Evolutionary conservation across 2,329 filamentous ascomycete genomes (phyloP), one percentile per base, ranked within the genome.

Genomic region (Botrytis paeoniae): DNA sequence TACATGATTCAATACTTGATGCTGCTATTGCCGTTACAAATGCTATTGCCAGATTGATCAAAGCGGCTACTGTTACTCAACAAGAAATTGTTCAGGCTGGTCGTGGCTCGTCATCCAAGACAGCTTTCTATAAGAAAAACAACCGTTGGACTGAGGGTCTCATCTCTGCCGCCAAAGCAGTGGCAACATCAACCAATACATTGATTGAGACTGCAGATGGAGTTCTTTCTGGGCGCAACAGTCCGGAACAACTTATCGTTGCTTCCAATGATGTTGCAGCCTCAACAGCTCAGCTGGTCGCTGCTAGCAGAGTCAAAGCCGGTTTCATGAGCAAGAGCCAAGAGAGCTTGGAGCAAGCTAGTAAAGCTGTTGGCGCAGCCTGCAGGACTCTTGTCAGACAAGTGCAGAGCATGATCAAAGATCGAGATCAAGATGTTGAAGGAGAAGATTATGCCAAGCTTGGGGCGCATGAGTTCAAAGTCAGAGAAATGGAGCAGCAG

Each of bases 91-190:
- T 99, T 61, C 91, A 94, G 76, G 94, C 97, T 75, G 96, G 96
- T 12, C 91, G 93, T 32, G 96, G 96, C 51, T 92, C 91, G 39
- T 93, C 93, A 69, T 97, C 94, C 62, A 89, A 91, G 73, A 97
- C 95, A 2, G 94, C 95, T 37, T 99, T 99, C 83, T 99, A 99
- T 90, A 98, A 98, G 88, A 98, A 98, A 86, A 98, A 99, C 88
- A 99, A 98, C 84, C 90, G 96, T 70, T 99, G 96, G 96, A 99
- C 96, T 0, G 96, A 99, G 81, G 96, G 96, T 65, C 89, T 99
- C 74, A 98, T 99, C 81, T 97, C 94, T 54, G 96, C 96, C 0
- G 95, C 96, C 76, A 99, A 99, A 85, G 96, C 96, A 0, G 96
- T 99, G 29, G 96, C 96, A 4, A 88, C 89, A 2, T 97, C 94